Conservation (phyloP, 2,329 filamentous ascomycete species). For the Trichoderma breve region DNA sequence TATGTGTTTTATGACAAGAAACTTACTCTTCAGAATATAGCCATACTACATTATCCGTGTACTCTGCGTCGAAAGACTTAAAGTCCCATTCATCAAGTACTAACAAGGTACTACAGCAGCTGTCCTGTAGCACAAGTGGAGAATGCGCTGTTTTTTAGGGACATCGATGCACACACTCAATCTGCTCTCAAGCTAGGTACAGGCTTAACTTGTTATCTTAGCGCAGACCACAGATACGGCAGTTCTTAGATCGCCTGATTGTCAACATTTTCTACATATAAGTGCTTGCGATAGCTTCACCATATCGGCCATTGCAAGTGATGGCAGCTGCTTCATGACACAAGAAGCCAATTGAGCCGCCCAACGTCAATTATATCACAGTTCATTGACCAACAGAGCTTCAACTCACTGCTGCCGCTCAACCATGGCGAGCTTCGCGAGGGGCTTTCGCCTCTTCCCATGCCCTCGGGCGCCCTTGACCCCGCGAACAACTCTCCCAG, state of each 20-base stretch:
- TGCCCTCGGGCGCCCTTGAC: conserved; percentile 28
- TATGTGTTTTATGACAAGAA: background rate
- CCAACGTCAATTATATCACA: too few relatives aligned
- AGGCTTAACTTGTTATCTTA: conserved; percentile 12
- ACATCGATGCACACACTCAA: background rate
- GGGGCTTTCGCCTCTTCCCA: conserved; percentile 32
- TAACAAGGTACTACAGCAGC: background rate
- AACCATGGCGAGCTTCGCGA: conserved; percentile 34
- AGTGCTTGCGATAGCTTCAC: conserved; percentile 4
- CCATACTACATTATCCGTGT: background rate
- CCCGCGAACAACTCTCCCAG: conserved; percentile 24
- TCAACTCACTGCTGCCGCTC: background rate
- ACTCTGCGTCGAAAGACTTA: background rate
- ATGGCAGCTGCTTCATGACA: conserved; percentile 13
- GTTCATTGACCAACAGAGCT: background rate
- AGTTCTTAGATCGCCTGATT: conserved; percentile 2
- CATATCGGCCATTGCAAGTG: background rate
- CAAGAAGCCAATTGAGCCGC: background rate
- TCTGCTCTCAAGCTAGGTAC: background rate
- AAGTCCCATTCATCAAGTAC: background rate
- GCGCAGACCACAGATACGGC: background rate
- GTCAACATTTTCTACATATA: conserved; percentile 5
- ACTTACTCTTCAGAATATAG: background rate
- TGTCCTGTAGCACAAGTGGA: background rate
- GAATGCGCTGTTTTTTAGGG: background rate